Base-by-base conservation (phyloP, 768 basidiomycete genomes). In the Trametes sanguinea region DNA sequence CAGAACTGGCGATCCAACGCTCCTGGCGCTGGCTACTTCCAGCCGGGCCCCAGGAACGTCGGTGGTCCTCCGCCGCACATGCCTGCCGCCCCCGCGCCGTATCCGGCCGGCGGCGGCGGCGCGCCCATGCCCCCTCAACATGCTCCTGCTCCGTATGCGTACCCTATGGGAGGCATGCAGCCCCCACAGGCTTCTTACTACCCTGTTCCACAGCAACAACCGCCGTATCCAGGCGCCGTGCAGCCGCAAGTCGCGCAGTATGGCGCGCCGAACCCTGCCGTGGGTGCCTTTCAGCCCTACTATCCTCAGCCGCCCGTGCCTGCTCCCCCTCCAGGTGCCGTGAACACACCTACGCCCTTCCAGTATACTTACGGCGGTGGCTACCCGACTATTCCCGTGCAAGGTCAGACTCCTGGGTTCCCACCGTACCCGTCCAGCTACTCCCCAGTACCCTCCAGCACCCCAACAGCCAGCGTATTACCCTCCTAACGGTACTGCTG, bases 11-110 rank as follows among this genome's bases (percentile, higher is more conserved):
- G 39, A 57, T 47, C 53, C 22, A 5, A 48, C 54, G 13, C 50
- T 45, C 47, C 44, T 32, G 43, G 45, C 17, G 11, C 51, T 22
- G 55, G 60, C 39, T 56, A 57, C 5, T 54, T 59, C 27, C 55
- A 54, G 56, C 56, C 54, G 16, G 55, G 56, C 32, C 64, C 56
- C 17, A 47, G 64, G 51, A 54, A 58, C 57, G 30, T 43, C 14
- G 57, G 57, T 17, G 46, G 42, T 14, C 55, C 52, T 16, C 57
- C 40, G 3, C 10, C 9, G 5, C 40, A 32, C 16, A 16, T 17
- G 48, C 50, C 57, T 29, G 39, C 48, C 30, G 50, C 50, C 50
- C 30, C 29, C 62, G 56, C 52, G 45, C 44, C 63, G 40, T 51
- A 64, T 42, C 42, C 43, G 33, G 48, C 37, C 33, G 56, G 39